These are phyloP conservation scores for Monotropa hypopitys DNA, from an alignment of 179 eudicot species.

Conservation along the genomic window DNA sequence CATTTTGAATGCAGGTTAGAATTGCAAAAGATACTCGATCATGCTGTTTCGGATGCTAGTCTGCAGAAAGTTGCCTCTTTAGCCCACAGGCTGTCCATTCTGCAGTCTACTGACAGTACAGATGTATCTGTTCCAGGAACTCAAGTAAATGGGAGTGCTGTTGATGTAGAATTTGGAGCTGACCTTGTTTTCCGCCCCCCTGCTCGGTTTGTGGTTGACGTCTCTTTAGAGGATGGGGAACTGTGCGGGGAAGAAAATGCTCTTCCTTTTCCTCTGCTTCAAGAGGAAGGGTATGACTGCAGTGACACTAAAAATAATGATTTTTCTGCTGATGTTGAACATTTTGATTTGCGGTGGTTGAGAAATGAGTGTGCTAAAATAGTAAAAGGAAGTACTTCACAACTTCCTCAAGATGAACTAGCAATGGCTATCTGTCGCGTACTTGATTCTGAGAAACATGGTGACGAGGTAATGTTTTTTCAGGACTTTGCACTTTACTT, in stretches of 20 bases:
- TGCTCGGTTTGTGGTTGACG: constrained; percentile 63
- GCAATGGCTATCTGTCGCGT: constrained; percentile 85
- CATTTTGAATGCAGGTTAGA: constrained; percentile 43
- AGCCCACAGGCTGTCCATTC: constrained; percentile 36
- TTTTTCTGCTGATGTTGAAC: constrained; percentile 21
- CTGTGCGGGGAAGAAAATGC: constrained; percentile 27
- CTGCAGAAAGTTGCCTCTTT: constrained; percentile 42
- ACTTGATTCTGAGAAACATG: constrained; percentile 86
- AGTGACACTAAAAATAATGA: constrained; percentile 17
- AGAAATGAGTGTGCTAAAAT: constrained; percentile 61
- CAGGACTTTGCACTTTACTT: neutral
- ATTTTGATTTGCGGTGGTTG: constrained; percentile 73
- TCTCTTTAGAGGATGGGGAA: constrained; percentile 50
- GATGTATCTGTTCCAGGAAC: constrained; percentile 14
- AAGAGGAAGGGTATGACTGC: constrained; percentile 33
- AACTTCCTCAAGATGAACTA: constrained; percentile 82
- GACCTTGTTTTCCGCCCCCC: constrained; percentile 64
- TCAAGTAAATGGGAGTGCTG: constrained; percentile 17
- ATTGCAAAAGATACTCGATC: constrained; percentile 64
- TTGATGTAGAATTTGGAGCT: constrained; percentile 62
- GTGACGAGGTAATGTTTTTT: constrained; percentile 67
- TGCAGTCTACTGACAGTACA: constrained; percentile 40
- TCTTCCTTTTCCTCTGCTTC: constrained; percentile 33
- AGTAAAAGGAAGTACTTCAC: constrained; percentile 56
- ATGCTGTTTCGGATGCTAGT: constrained; percentile 41